Percentiles rank a stretch among this genome's conserved stretches.
Conservation (phyloP, 352 stramenopile genomes). For the Phytopythium kandeliae region DNA sequence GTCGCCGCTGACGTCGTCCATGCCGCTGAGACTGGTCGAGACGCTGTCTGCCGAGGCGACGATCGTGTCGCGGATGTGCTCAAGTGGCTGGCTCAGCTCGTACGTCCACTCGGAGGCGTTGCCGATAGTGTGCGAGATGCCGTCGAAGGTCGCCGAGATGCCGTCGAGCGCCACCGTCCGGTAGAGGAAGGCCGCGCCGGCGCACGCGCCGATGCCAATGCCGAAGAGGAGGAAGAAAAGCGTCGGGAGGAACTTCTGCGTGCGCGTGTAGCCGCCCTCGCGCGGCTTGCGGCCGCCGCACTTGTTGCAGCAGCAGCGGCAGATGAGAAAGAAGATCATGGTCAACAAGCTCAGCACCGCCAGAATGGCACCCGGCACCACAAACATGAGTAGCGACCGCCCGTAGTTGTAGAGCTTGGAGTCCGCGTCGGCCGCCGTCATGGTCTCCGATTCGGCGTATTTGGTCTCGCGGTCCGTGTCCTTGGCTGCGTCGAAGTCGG, state of each 20-base stretch:
- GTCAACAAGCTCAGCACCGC: constrained; percentile 52
- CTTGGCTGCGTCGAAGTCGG: constrained; percentile 19
- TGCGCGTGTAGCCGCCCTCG: constrained; percentile 59
- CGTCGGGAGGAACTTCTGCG: constrained; percentile 60
- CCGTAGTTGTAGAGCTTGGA: constrained; percentile 40
- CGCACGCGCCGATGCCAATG: constrained; percentile 37
- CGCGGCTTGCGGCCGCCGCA: constrained; percentile 48
- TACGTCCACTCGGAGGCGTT: constrained; percentile 36
- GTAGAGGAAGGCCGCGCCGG: constrained; percentile 48
- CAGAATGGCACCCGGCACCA: constrained; percentile 52
- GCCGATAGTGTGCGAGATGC: constrained; percentile 25
- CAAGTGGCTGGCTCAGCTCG: constrained; percentile 31
- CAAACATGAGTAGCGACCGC: constrained; percentile 43
- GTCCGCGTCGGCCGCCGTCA: constrained; percentile 15
- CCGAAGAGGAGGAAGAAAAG: constrained; percentile 64
- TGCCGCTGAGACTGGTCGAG: constrained; percentile 20
- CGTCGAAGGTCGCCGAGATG: constrained; percentile 40
- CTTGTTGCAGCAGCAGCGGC: constrained; percentile 70
- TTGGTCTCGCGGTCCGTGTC: constrained; percentile 24
- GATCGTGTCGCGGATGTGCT: constrained; percentile 38
- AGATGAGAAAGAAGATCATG: constrained; percentile 70
- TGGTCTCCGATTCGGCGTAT: constrained; percentile 28
- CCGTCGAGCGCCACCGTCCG: constrained; percentile 37
- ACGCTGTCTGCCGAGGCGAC: constrained; percentile 22
- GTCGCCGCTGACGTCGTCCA: constrained; percentile 41